Conservation (phyloP, 352 stramenopile genomes). For the Pythium phragmiticola region DNA sequence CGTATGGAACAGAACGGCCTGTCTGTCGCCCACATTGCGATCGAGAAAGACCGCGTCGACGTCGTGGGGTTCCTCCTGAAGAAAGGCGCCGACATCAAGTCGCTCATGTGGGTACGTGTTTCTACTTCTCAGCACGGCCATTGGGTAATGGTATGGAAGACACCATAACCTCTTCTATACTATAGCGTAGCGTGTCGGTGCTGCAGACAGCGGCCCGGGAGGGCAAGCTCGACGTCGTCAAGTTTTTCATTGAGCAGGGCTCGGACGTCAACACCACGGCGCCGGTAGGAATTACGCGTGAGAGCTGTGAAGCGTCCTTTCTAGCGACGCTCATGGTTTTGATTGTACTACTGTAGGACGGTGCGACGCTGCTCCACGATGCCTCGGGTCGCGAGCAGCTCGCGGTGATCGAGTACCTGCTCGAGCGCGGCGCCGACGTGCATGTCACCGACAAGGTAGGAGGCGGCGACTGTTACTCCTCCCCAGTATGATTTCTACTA, state of each 20-base stretch:
- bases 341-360: conserved; percentile 1
- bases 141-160: not conserved
- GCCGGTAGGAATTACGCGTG: not conserved
- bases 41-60: conserved; percentile 17
- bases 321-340: not conserved
- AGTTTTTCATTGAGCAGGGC: conserved; percentile 18
- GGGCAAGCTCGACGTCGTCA: conserved; percentile 16
- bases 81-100: conserved; percentile 12
- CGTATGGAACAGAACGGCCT: conserved; percentile 13
- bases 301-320: too few relatives aligned
- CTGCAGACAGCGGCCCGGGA: conserved; percentile 12
- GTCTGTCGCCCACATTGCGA: conserved; percentile 15
- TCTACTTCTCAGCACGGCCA: not conserved
- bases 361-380: conserved; percentile 11
- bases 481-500: too few relatives aligned
- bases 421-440: conserved; percentile 5
- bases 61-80: conserved; percentile 8
- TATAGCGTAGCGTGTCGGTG: conserved; percentile 18
- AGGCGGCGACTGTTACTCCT: too few relatives aligned
- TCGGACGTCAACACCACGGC: conserved; percentile 9
- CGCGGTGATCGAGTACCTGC: conserved; percentile 7
- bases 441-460: conserved; percentile 9
- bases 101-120: conserved; percentile 17
- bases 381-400: conserved; percentile 10
- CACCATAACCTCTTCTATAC: not conserved